These are phyloP conservation scores for Vigna mungo DNA, from an alignment of 306 rosid genomes.

Conservation along the genomic window DNA sequence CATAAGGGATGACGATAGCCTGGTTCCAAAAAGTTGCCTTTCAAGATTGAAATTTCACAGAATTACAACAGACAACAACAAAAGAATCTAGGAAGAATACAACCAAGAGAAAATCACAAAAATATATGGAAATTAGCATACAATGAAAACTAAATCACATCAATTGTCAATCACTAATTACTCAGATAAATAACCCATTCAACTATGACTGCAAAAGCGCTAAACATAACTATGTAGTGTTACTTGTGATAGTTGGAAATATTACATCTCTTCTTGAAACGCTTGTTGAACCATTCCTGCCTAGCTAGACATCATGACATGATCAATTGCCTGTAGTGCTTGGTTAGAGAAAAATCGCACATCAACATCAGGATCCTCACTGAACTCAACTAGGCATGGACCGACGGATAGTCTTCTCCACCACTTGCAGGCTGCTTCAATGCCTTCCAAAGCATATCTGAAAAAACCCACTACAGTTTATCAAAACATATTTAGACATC, in stretches of 20 bases:
- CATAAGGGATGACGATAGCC: neutral
- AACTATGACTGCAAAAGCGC: constrained; percentile 35
- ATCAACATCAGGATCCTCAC: constrained; percentile 97
- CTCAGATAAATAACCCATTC: constrained; percentile 37
- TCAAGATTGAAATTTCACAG: no score
- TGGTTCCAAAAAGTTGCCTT: neutral
- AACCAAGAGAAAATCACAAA: constrained; percentile 5
- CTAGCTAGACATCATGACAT: constrained; percentile 91
- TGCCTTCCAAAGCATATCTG: no score
- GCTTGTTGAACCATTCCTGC: constrained; percentile 37
- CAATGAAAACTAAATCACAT: constrained; percentile 45
- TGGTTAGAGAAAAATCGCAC: constrained; percentile 89
- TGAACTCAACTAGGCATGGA: constrained; percentile 86
- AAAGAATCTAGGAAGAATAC: constrained; percentile 33
- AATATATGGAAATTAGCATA: constrained; percentile 20
- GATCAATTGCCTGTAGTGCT: constrained; percentile 87
- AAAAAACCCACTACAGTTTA: no score
- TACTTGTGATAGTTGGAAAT: constrained; percentile 25
- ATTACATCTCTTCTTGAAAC: constrained; percentile 36
- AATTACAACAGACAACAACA: no score
- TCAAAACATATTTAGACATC: constrained; percentile 1
- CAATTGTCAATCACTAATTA: constrained; percentile 36
- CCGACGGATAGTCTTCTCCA: constrained; percentile 74
- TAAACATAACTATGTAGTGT: constrained; percentile 38
- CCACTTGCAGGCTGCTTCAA: constrained; percentile 57